Base-by-base conservation (phyloP, 352 stramenopile species). In the Phytophthora sp. region DNA sequence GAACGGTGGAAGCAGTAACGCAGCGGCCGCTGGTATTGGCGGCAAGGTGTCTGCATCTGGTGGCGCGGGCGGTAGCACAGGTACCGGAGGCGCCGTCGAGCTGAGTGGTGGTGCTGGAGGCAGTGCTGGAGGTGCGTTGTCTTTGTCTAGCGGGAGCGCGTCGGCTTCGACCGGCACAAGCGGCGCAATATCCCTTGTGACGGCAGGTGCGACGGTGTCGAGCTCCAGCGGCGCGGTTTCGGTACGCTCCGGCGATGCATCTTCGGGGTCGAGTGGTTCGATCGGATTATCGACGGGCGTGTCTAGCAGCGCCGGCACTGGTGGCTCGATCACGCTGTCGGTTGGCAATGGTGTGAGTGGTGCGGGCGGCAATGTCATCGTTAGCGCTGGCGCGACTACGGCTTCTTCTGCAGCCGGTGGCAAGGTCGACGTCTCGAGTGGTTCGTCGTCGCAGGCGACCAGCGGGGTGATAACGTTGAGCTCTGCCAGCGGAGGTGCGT, bases 31-130 rank as follows among this genome's bases (percentile, higher is more conserved):
- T 34, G 28, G 28, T 34, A 11, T 34, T 11, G 28, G 28, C 6
- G 28, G 28, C 28, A 34, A 11, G 28, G 11, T 11, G 28, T 6
- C 28, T 34, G 28, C 11, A 11, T 34, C 28, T 11, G 28, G 82
- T 26, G 54, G 31, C 21, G 70, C 54, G 23, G 73, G 72, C 26
- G 18, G 28, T 17, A 69, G 72, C 26, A 72, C 31, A 5, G 62
- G 43, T 8, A 68, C 58, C 5, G 41, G 53, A 38, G 67, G 62
- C 4, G 35, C 34, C 13, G 7, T 42, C 5, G 35, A 42, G n/a
- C 35, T 52, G 17, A 59, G 41, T 24, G 61, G 53, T 6, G 43
- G 31, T 8, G 65, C 54, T 7, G 32, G 28, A 4, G 58, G 45
- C 23, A 58, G 46, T 20, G 37, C 26, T 27, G 62, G 63, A 2